Base-by-base conservation (phyloP, 208 protist genomes). In the Trypanosoma melophagium region DNA sequence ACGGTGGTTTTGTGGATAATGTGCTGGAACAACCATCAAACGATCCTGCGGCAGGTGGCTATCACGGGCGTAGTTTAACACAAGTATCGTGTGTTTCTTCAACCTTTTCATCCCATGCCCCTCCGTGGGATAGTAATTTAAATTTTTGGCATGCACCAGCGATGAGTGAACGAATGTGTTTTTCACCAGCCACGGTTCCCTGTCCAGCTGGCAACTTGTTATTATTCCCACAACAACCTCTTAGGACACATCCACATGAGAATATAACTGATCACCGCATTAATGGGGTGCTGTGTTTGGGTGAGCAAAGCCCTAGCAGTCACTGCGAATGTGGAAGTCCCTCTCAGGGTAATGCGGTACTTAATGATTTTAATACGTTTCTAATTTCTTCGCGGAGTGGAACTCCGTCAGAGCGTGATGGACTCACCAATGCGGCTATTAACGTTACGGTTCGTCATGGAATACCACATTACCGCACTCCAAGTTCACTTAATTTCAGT, bases 381-480 rank as follows among this genome's bases (percentile, higher is more conserved):
- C 4, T 61, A 17, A 45, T 10, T 8, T 17, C 31, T 7, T 25
- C 14, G 10, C 1, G n/a, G 3, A 53, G 38, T 44, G 52, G 31
- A 12, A 53, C 12, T 25, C 53, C 17, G 14, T 44, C 10, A 24
- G 21, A 41, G 7, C 10, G 12, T 10, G 53, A 60, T 13, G 59
- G 19, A 47, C 28, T 35, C 25, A 53, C 38, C 22, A 40, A 22
- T 17, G 13, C 13, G 0, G 61, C 49, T 17, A 58, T 69, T 60
- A 22, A 69, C 8, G 63, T 69, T 5, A 60, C 53, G 35, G 63
- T 69, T 17, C 63, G 52, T 9, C 63, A 60, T 40, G 63, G 63
- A 4, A 31, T 60, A 41, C 63, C 17, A 40, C 63, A 69, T 35
- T 60, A 60, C 22, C 50, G 50, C 7, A 52, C 50, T 12, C 53